Base-by-base conservation (phyloP, 2,329 filamentous ascomycete species). In the Emericellopsis atlantica region DNA sequence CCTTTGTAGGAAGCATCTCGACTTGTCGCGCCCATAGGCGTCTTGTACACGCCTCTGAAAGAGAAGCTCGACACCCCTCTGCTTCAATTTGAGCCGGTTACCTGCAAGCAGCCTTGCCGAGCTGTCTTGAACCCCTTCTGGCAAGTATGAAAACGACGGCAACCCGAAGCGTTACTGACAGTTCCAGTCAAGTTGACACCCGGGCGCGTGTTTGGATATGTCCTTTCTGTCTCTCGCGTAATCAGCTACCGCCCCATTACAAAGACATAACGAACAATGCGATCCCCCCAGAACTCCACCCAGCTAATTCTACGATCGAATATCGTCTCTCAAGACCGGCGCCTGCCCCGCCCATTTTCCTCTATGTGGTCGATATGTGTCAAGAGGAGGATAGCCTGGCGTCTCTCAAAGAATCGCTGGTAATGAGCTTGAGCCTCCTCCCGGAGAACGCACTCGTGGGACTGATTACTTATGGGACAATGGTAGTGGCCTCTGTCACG, bases 51-150 rank as follows among this genome's bases (percentile, higher is more conserved):
- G 3, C 89, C 90, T 5, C 67, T 95, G 53, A 96, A 96, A 66
- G 90, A 95, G 67, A 93, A 93, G 68, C 79, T 83, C 18, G 84
- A 94, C 48, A 85, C 86, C 21, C 87, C 89, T 42, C 67, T 95
- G 47, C 74, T 98, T 40, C 86, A 93, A 60, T 96, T 96, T 64
- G 90, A 96, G 65, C 92, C 92, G 15, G 87, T 98, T 34, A 89
- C 85, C 46, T 98, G 92, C 79, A 95, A 95, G 66, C 78, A 84
- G 59, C 92, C 92, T 46, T 98, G 92, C 64, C 83, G 89, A 62
- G 90, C 90, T 41, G 88, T 96, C 32, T 72, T 98, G 60, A 98
- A 98, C 60, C 92, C 92, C 36, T 96, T 89, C 71, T 95, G 90
- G 88, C 93, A 73, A 55, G 76, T 55, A 38, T 14, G 26, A 23